Conservation (phyloP, 2,329 filamentous ascomycete genomes). For the Botrytis tulipae region DNA sequence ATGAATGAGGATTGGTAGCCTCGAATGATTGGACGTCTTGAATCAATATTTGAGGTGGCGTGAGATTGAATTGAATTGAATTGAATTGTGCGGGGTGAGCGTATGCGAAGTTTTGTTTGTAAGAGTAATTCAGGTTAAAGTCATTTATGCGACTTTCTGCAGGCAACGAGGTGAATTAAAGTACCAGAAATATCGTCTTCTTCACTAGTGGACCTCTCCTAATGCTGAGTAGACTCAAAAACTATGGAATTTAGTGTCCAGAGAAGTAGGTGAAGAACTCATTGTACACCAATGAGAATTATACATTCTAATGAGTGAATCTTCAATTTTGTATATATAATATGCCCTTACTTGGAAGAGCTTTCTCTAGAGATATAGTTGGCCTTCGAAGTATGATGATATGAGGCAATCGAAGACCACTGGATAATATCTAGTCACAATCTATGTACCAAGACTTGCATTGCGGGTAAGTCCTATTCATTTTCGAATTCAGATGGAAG, state of each 20-base stretch:
- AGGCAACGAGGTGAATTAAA: neutral
- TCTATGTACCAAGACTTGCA: rapidly evolving
- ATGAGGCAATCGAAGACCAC: neutral
- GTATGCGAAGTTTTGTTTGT: neutral
- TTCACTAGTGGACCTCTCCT: neutral
- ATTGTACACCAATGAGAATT: neutral
- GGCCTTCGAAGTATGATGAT: rapidly evolving
- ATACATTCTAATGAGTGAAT: neutral
- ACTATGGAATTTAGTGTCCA: rapidly evolving
- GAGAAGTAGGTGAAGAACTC: rapidly evolving
- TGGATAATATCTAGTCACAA: neutral
- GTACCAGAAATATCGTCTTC: neutral
- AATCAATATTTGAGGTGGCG: neutral
- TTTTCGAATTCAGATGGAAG: neutral
- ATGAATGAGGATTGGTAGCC: neutral
- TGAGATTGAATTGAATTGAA: neutral
- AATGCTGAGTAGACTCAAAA: rapidly evolving
- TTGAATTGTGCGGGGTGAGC: neutral
- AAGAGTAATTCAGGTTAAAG: neutral
- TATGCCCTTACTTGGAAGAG: neutral
- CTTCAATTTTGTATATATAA: neutral
- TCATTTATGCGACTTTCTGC: neutral
- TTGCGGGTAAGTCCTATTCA: neutral
- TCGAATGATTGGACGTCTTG: neutral
- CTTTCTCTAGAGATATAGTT: neutral